phyloP scores from a whole-genome alignment of 2,329 filamentous ascomycete species.

The Laburnicola sp. region DNA sequence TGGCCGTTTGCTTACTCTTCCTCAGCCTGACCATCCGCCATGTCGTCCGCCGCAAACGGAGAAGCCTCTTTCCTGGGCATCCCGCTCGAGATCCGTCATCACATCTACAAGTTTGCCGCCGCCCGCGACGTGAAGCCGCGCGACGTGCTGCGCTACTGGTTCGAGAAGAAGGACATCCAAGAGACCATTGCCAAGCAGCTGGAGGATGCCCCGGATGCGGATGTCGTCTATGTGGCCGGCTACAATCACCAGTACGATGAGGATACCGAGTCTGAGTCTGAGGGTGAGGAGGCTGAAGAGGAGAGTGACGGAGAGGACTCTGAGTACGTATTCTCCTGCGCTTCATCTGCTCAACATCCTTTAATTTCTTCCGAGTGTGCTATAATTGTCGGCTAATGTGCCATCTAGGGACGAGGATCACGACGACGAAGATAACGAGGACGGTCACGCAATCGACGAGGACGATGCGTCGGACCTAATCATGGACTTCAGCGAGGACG shows the following conservation, averaged over 20 bases:
- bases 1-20: background rate
- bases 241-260: conserved; percentile 15
- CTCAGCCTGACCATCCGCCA: background rate
- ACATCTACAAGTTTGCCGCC: conserved; percentile 31
- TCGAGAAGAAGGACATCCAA: conserved; percentile 39
- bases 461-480: background rate
- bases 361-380: too few relatives aligned
- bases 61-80: conserved; percentile 23
- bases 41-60: conserved; percentile 8
- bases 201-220: conserved; percentile 15
- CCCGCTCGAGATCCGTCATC: conserved; percentile 39
- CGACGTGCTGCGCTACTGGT: conserved; percentile 38
- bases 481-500: background rate
- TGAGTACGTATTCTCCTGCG: background rate
- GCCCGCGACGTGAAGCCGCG: conserved; percentile 22
- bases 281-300: conserved; percentile 12
- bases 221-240: conserved; percentile 8
- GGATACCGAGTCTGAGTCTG: conserved; percentile 8
- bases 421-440: background rate
- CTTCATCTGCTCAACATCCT: too few relatives aligned
- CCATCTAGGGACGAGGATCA: conserved; percentile 3
- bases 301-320: conserved; percentile 10
- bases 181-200: conserved; percentile 17
- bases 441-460: background rate
- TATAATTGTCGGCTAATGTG: background rate